Evolutionary conservation across 2,329 filamentous ascomycete genomes (phyloP).

Genomic region (Chalaropsis ovoidea): DNA sequence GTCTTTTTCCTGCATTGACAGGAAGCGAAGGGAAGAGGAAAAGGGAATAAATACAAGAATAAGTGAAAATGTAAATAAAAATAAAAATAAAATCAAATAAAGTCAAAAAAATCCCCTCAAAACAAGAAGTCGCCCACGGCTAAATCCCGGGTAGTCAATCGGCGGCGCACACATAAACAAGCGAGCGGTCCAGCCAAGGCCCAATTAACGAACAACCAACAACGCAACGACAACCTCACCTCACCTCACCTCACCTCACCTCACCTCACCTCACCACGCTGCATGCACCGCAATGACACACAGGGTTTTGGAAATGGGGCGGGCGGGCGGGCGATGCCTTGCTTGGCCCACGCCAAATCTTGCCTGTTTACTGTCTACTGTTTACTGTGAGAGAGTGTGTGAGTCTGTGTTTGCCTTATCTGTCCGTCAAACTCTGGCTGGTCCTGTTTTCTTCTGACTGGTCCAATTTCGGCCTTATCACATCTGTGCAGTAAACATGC

Average conservation of each 20-base stretch:
- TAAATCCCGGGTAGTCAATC: too few species aligned
- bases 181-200: too few species aligned
- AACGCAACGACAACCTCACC: too few species aligned
- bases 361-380: neutral
- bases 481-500: neutral
- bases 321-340: neutral
- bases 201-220: too few species aligned
- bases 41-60: neutral
- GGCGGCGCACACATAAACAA: too few species aligned
- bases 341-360: neutral
- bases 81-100: neutral
- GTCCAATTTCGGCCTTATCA: slow-evolving; percentile 5
- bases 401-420: neutral
- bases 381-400: neutral
- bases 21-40: neutral
- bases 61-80: neutral
- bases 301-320: neutral
- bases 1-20: neutral
- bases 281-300: too few species aligned
- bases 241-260: too few species aligned
- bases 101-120: neutral
- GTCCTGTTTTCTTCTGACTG: neutral
- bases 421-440: neutral
- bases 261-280: too few species aligned
- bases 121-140: neutral